phyloP scores from a whole-genome alignment of 2,329 filamentous ascomycete species.

The Calonectria ilicicola region DNA sequence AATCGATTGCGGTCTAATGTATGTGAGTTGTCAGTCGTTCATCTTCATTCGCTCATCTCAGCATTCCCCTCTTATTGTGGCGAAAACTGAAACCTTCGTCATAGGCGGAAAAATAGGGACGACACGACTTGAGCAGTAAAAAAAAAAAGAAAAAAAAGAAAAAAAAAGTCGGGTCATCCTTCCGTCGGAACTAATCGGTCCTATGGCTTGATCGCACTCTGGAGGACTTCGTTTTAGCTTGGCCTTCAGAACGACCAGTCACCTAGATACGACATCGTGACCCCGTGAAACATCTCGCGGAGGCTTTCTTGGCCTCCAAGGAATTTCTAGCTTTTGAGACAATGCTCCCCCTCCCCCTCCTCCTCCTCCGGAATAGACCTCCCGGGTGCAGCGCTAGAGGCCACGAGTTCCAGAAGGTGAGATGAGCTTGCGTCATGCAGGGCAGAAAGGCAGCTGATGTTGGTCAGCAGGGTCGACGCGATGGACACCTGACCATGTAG shows the following conservation, averaged over 20 bases:
- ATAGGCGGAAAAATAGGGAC: not conserved
- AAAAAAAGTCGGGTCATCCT: not conserved
- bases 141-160: not conserved
- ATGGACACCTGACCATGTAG: not conserved
- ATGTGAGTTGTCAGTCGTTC: not conserved
- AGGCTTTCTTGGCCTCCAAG: not conserved
- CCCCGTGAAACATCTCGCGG: not conserved
- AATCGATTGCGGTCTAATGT: not conserved
- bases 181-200: not conserved
- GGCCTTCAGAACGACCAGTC: not conserved
- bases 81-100: not conserved
- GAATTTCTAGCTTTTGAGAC: not conserved
- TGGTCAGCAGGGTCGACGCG: not conserved
- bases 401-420: not conserved
- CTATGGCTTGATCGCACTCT: not conserved
- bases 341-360: not conserved
- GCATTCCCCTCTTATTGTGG: not conserved
- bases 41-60: not conserved
- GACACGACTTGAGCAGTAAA: not conserved
- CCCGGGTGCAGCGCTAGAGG: not conserved
- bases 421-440: not conserved
- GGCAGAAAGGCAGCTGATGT: not conserved
- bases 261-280: not conserved
- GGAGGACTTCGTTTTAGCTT: not conserved
- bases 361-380: not conserved